Evolutionary conservation across 1,284 basidiomycete species (phyloP).

Genomic region (Boletus smithii): DNA sequence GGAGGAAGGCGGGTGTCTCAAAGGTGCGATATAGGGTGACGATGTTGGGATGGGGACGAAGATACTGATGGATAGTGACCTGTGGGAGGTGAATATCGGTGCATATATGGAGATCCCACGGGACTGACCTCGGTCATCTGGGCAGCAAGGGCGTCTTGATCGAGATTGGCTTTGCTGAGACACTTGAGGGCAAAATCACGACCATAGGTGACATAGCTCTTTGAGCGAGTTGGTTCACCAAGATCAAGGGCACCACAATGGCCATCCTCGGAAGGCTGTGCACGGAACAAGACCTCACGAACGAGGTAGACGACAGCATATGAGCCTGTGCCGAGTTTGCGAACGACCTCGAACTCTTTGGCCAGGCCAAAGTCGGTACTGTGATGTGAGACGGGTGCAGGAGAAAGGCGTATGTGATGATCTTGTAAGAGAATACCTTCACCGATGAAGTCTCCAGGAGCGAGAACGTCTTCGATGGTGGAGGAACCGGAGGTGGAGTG

Average conservation of each 20-base stretch:
- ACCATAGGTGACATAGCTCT: slow-evolving; percentile 57
- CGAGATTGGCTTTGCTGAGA: slow-evolving; percentile 88
- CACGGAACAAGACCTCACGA: slow-evolving; percentile 72
- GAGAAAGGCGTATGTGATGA: slow-evolving; percentile 57
- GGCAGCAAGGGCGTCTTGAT: slow-evolving; percentile 79
- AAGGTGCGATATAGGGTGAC: slow-evolving; percentile 91
- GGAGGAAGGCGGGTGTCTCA: slow-evolving; percentile 77
- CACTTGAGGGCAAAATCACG: slow-evolving; percentile 95
- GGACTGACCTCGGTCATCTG: slow-evolving; percentile 81
- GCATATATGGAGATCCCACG: slow-evolving; percentile 12
- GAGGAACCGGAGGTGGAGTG: slow-evolving; percentile 45
- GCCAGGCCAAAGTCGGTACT: slow-evolving; percentile 49
- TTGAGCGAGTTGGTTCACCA: slow-evolving; percentile 43
- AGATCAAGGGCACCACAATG: slow-evolving; percentile 61
- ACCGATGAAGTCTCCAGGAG: slow-evolving; percentile 67
- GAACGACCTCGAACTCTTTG: slow-evolving; percentile 76
- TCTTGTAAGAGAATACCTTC: slow-evolving; percentile 61
- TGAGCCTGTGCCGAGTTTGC: slow-evolving; percentile 81
- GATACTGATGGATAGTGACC: slow-evolving; percentile 93
- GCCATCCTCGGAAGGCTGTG: slow-evolving; percentile 56
- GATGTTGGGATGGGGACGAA: slow-evolving; percentile 90
- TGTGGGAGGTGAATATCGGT: slow-evolving; percentile 30
- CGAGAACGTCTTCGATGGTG: slow-evolving; percentile 61
- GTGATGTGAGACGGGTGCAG: slow-evolving; percentile 27
- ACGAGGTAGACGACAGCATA: slow-evolving; percentile 95